These are phyloP conservation scores for Akanthomyces dipterigenus DNA, from an alignment of 2,329 filamentous ascomycete species.

Conservation along the genomic window DNA sequence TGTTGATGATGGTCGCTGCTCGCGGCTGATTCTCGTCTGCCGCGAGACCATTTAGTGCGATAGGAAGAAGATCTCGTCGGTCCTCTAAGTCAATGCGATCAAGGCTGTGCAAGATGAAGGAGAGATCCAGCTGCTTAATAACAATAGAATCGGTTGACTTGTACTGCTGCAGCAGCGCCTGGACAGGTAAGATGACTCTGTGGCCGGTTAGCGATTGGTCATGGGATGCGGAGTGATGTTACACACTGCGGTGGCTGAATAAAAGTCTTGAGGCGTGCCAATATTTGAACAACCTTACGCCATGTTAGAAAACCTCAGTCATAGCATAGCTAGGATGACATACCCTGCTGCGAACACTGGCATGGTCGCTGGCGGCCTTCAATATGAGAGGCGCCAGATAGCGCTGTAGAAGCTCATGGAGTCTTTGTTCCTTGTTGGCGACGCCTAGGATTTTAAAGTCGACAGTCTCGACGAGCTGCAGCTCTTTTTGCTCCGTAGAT, in stretches of 20 bases:
- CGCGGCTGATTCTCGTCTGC: conserved; percentile 25
- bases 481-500: conserved; percentile 60
- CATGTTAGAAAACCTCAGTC: background rate
- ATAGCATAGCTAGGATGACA: background rate
- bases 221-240: background rate
- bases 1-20: conserved; percentile 64
- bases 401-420: conserved; percentile 68
- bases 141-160: conserved; percentile 66
- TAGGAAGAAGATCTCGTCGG: conserved; percentile 65
- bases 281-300: conserved; percentile 42
- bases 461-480: conserved; percentile 76
- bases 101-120: conserved; percentile 80
- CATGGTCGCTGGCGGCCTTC: conserved; percentile 77
- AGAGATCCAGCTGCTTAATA: conserved; percentile 80
- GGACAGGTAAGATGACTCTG: conserved; percentile 73
- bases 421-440: conserved; percentile 75
- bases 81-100: conserved; percentile 47
- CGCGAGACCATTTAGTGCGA: conserved; percentile 26
- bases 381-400: conserved; percentile 78
- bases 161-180: conserved; percentile 81
- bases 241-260: conserved; percentile 44
- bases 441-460: conserved; percentile 74
- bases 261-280: conserved; percentile 47
- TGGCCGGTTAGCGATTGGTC: conserved; percentile 1
- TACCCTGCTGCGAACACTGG: conserved; percentile 72